Conservation (phyloP, 768 basidiomycete genomes). For the Leucosporidium creatinivorum region DNA sequence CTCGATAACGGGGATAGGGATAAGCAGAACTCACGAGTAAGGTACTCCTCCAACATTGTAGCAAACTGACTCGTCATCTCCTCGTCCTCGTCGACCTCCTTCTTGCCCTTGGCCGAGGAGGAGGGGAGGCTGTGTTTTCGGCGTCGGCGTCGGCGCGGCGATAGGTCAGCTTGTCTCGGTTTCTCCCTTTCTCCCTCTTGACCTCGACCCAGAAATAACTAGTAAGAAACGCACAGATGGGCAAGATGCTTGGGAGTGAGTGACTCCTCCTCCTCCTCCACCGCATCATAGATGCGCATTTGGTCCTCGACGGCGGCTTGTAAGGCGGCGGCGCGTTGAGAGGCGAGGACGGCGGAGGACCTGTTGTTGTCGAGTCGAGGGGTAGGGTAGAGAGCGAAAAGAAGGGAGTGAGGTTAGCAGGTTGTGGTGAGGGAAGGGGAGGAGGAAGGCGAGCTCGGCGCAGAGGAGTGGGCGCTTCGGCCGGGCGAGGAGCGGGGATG, state of each 20-base stretch:
- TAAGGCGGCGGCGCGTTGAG: neutral
- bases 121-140: neutral
- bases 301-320: neutral
- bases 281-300: constrained; percentile 22
- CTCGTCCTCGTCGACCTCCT: neutral
- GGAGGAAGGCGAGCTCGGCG: no score
- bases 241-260: neutral
- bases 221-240: neutral
- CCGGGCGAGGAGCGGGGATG: no score
- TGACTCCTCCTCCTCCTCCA: constrained; percentile 7
- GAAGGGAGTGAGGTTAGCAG: no score
- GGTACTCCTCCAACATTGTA: constrained; percentile 36
- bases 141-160: neutral
- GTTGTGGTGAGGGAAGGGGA: no score
- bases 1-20: neutral
- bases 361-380: no score
- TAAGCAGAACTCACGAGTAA: constrained; percentile 23
- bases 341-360: no score
- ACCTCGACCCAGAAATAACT: no score
- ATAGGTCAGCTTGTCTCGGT: neutral
- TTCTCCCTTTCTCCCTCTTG: neutral
- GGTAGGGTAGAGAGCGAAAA: no score
- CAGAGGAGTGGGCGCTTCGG: no score
- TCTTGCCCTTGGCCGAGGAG: no score
- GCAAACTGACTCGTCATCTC: constrained; percentile 33